Conservation (phyloP, 805 yeast genomes). For the Metschnikowia kofuensis region DNA sequence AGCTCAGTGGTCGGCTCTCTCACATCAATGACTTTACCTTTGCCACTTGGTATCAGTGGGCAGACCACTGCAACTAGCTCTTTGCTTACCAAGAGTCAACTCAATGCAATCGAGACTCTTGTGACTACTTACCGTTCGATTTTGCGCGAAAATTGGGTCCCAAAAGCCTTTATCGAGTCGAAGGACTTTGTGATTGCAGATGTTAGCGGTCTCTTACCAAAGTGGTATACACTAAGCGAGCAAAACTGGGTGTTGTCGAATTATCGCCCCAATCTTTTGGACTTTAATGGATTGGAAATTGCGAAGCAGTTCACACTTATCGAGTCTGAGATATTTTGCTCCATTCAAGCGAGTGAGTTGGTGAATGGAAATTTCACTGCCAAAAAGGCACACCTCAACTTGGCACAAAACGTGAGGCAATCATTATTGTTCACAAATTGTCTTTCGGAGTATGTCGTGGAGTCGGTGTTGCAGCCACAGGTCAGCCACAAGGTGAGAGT, state of each 20-base stretch:
- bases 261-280: constrained; percentile 50
- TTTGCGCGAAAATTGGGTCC: constrained; percentile 49
- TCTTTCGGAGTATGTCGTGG: constrained; percentile 69
- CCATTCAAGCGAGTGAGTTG: constrained; percentile 63
- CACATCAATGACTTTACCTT: constrained; percentile 39
- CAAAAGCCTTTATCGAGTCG: constrained; percentile 26
- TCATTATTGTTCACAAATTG: constrained; percentile 68
- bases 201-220: constrained; percentile 35
- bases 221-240: constrained; percentile 51
- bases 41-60: constrained; percentile 44
- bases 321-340: constrained; percentile 64
- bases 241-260: constrained; percentile 57
- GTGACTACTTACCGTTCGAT: constrained; percentile 53
- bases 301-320: constrained; percentile 76
- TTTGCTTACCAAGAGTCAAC: constrained; percentile 38
- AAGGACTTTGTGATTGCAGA: constrained; percentile 30
- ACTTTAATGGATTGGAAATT: constrained; percentile 66
- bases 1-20: constrained; percentile 41
- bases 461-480: constrained; percentile 58
- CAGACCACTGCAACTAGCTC: constrained; percentile 39
- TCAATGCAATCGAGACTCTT: constrained; percentile 45
- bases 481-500: constrained; percentile 48
- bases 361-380: constrained; percentile 62
- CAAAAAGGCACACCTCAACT: constrained; percentile 53
- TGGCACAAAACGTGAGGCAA: constrained; percentile 62